Evolutionary conservation across 352 stramenopile species (phyloP).

Genomic region (Phytophthora megakarya): DNA sequence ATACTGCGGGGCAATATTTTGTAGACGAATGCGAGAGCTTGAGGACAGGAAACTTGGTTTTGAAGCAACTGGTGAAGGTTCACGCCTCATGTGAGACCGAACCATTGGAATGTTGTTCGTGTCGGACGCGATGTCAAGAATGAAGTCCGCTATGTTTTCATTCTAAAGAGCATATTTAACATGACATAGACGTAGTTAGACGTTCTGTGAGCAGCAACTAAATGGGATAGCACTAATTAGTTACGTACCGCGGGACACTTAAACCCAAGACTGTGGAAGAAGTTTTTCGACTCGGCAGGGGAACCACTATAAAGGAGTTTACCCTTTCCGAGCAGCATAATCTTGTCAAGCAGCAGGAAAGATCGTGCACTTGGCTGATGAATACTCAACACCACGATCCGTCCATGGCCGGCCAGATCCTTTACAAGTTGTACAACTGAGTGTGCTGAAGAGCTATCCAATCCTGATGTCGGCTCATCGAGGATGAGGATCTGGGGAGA

Average conservation of each 20-base stretch:
- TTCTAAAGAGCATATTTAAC: constrained; percentile 34
- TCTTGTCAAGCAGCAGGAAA: constrained; percentile 89
- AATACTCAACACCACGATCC: constrained; percentile 86
- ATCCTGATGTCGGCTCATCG: constrained; percentile 92
- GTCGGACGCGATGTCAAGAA: constrained; percentile 76
- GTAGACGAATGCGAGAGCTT: constrained; percentile 1
- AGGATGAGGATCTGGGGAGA: constrained; percentile 87
- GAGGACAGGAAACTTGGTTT: constrained; percentile 3
- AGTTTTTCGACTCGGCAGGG: constrained; percentile 49
- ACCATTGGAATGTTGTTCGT: constrained; percentile 66
- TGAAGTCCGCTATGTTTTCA: constrained; percentile 85
- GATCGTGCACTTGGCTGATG: constrained; percentile 92
- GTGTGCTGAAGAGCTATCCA: constrained; percentile 92
- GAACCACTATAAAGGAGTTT: constrained; percentile 68
- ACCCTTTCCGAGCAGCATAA: constrained; percentile 90
- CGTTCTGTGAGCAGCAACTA: not conserved
- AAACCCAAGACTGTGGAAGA: constrained; percentile 73
- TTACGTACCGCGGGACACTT: constrained; percentile 56
- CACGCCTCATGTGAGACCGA: constrained; percentile 50
- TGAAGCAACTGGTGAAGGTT: constrained; percentile 22
- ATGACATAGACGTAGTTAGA: constrained; percentile 12
- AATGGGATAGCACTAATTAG: not conserved
- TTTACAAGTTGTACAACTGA: constrained; percentile 91
- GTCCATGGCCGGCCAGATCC: constrained; percentile 76
- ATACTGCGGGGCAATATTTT: constrained; percentile 29